These are phyloP conservation scores for Pythium chondricola DNA, from an alignment of 352 stramenopile genomes.

Conservation along the genomic window DNA sequence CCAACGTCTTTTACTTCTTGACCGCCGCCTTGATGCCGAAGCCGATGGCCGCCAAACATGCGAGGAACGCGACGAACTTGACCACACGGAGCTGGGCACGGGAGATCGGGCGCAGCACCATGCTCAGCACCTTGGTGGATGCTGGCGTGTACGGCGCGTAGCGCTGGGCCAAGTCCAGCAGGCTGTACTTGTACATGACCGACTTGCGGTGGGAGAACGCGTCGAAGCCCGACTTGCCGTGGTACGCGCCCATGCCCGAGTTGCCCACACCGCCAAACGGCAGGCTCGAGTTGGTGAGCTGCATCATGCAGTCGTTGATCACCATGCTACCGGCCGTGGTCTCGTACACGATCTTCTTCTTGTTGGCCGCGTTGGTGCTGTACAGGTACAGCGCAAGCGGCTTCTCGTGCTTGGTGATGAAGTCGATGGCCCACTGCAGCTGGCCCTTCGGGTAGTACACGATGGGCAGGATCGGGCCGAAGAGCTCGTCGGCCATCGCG, in stretches of 20 bases:
- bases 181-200: constrained; percentile 57
- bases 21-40: constrained; percentile 4
- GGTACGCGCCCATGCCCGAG: constrained; percentile 79
- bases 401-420: constrained; percentile 21
- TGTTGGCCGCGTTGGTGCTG: constrained; percentile 12
- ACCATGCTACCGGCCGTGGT: constrained; percentile 25
- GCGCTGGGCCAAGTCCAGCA: constrained; percentile 45
- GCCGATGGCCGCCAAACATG: constrained; percentile 1
- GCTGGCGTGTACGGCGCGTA: constrained; percentile 41
- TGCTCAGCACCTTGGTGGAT: constrained; percentile 27
- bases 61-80: constrained; percentile 15
- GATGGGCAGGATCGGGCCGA: constrained; percentile 93
- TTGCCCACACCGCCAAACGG: constrained; percentile 31
- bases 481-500: constrained; percentile 92
- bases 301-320: constrained; percentile 28
- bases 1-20: background rate
- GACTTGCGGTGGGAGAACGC: constrained; percentile 68
- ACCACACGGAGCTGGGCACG: constrained; percentile 32
- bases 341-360: constrained; percentile 13
- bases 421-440: constrained; percentile 20
- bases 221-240: constrained; percentile 78
- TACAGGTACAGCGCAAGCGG: constrained; percentile 28
- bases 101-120: constrained; percentile 42
- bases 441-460: constrained; percentile 53
- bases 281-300: constrained; percentile 21